Evolutionary conservation across 2,329 filamentous ascomycete genomes (phyloP), one percentile per base, ranked within the genome.

Genomic region (Sclerotinia borealis): DNA sequence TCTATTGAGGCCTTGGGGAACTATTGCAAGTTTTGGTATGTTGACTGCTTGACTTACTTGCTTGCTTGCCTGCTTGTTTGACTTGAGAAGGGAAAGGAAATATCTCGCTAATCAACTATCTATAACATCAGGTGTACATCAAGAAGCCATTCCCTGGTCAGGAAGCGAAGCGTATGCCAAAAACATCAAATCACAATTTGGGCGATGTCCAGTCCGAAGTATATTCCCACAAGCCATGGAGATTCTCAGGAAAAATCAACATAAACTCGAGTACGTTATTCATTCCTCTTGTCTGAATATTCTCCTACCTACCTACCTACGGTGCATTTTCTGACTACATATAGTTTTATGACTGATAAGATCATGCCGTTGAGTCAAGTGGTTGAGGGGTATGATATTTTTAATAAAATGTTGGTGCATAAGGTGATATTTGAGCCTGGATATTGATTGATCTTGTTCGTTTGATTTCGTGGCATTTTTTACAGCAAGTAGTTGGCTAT

Each of bases 271-370:
- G 88, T 91, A 77, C 72, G 83, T 76, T n/a, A n/a, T n/a, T 15
- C 5, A n/a, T n/a, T n/a, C 29, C 1, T 4, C 29, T n/a, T n/a
- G n/a, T 29, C 7, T 22, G 7, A 27, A 34, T 34, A 31, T 17
- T 1, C 4, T 19, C 4, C 5, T 1, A n/a, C n/a, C n/a, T 17
- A 17, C 19, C 36, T 64, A 22, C 22, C 29, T 31, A 4, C 13
- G 6, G 3, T 7, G 37, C 8, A 41, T 34, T 41, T 59, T 51
- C 69, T 76, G 68, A 72, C 63, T 7, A 43, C 31, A n/a, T 64
- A 43, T 68, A 89, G 88, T 63, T 92, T 92, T 77, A 90, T 92
- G 88, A 86, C 87, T 55, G 86, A 91, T 65, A 86, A 89, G 69
- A 82, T 90, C 68, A 89, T 91, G 86, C 87, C 88, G 2, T 77